phyloP scores from a whole-genome alignment of 73 alveolate genomes.

The Breviolum minutum region DNA sequence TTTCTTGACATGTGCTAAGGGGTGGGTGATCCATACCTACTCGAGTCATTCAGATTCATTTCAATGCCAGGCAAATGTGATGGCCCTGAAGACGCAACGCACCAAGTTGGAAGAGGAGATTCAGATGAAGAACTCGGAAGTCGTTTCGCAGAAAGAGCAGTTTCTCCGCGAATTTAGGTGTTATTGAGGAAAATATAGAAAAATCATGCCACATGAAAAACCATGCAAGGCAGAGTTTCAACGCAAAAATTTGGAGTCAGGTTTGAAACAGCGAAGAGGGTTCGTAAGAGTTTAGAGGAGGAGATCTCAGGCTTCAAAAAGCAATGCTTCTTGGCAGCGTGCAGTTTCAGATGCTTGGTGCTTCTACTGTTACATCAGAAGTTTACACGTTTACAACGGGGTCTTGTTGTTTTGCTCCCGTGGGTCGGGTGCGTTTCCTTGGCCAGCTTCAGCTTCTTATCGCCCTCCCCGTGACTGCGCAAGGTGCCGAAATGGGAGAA shows the following conservation, averaged over 20 bases:
- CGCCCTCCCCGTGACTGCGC: too few relatives aligned
- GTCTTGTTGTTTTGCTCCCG: too few relatives aligned
- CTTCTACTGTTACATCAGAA: too few relatives aligned
- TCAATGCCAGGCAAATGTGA: background rate
- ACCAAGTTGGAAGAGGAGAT: slow-evolving; percentile 30
- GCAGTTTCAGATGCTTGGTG: too few relatives aligned
- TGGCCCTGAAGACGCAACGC: background rate
- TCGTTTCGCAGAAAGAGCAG: background rate
- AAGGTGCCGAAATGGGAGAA: slow-evolving; percentile 4
- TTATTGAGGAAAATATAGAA: background rate
- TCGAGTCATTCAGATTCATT: background rate
- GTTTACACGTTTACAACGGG: too few relatives aligned
- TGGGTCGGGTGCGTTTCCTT: too few relatives aligned
- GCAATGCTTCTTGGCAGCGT: background rate
- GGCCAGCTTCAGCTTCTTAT: too few relatives aligned
- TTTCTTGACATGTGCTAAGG: background rate
- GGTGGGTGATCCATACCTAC: background rate
- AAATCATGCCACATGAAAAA: background rate
- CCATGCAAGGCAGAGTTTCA: too few relatives aligned
- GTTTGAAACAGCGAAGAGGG: background rate
- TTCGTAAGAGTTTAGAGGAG: background rate
- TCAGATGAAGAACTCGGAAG: background rate
- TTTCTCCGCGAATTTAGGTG: background rate
- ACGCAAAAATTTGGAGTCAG: background rate
- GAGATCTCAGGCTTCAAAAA: background rate